phyloP scores from a whole-genome alignment of 2,329 filamentous ascomycete species.

The Hirsutella rhossiliensis region DNA sequence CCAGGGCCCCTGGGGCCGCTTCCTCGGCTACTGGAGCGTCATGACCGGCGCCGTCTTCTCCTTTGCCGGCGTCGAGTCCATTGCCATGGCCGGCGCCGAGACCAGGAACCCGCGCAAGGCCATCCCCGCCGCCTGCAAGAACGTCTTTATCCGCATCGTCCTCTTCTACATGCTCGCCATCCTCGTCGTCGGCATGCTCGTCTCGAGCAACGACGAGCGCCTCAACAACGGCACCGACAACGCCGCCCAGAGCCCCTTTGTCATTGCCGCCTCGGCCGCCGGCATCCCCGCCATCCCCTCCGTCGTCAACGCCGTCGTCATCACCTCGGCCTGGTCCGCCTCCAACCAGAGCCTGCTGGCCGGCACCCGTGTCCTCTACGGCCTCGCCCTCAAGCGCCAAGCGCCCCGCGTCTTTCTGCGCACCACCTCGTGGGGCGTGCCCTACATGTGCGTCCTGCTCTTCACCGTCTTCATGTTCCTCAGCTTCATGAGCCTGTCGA shows the following conservation, averaged over 20 bases:
- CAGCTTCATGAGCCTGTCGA: slow-evolving; percentile 45
- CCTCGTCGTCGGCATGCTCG: slow-evolving; percentile 58
- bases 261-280: slow-evolving; percentile 59
- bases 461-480: slow-evolving; percentile 43
- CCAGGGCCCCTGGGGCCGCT: slow-evolving; percentile 44
- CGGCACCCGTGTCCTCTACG: slow-evolving; percentile 57
- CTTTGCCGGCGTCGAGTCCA: slow-evolving; percentile 52
- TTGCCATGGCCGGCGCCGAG: slow-evolving; percentile 51
- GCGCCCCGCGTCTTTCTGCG: slow-evolving; percentile 49
- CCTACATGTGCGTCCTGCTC: slow-evolving; percentile 45
- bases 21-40: slow-evolving; percentile 54
- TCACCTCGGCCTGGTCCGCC: slow-evolving; percentile 54
- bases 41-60: slow-evolving; percentile 54
- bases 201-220: slow-evolving; percentile 45
- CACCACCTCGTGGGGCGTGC: slow-evolving; percentile 50
- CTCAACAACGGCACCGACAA: slow-evolving; percentile 33
- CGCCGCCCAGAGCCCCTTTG: slow-evolving; percentile 47
- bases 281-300: slow-evolving; percentile 55
- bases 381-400: slow-evolving; percentile 53
- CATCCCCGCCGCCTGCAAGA: slow-evolving; percentile 42
- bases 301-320: slow-evolving; percentile 65
- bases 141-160: slow-evolving; percentile 45
- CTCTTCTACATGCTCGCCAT: slow-evolving; percentile 54
- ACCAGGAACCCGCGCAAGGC: slow-evolving; percentile 41
- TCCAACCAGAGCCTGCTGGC: slow-evolving; percentile 52